Evolutionary conservation across 768 basidiomycete species (phyloP).

Genomic region (Chiua virens): DNA sequence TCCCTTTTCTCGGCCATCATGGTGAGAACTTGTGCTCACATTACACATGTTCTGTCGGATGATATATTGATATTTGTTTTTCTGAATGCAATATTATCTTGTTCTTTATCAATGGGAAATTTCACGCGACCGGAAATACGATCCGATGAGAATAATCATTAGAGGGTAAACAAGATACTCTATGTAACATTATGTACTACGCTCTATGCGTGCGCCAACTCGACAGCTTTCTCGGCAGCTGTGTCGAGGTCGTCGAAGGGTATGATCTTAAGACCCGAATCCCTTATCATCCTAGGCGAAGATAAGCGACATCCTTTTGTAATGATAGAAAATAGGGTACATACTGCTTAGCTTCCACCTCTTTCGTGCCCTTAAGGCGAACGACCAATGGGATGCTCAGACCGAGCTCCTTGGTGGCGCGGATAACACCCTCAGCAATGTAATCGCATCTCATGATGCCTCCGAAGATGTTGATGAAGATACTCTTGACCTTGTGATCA

Average conservation of each 20-base stretch:
- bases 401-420: slow-evolving; percentile 89
- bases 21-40: slow-evolving; percentile 24
- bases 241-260: slow-evolving; percentile 93
- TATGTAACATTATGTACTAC: slow-evolving; percentile 10
- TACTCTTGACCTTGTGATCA: slow-evolving; percentile 93
- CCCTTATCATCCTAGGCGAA: slow-evolving; percentile 77
- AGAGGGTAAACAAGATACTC: slow-evolving; percentile 19
- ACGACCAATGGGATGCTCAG: slow-evolving; percentile 89
- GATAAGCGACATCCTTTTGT: background rate
- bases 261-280: slow-evolving; percentile 90
- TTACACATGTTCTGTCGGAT: slow-evolving; percentile 20
- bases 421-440: slow-evolving; percentile 97
- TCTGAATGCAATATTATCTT: slow-evolving; percentile 25
- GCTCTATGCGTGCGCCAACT: slow-evolving; percentile 55
- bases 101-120: slow-evolving; percentile 2
- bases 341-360: slow-evolving; percentile 91
- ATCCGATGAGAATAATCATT: slow-evolving; percentile 5
- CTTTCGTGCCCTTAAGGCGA: slow-evolving; percentile 95
- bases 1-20: slow-evolving; percentile 30
- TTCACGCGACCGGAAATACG: background rate
- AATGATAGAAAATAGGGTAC: slow-evolving; percentile 28
- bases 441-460: slow-evolving; percentile 99
- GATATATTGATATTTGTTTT: slow-evolving; percentile 35
- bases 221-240: slow-evolving; percentile 79
- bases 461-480: slow-evolving; percentile 98